Evolutionary conservation across 2,329 filamentous ascomycete species (phyloP).

Genomic region (Colletotrichum cuscutae): DNA sequence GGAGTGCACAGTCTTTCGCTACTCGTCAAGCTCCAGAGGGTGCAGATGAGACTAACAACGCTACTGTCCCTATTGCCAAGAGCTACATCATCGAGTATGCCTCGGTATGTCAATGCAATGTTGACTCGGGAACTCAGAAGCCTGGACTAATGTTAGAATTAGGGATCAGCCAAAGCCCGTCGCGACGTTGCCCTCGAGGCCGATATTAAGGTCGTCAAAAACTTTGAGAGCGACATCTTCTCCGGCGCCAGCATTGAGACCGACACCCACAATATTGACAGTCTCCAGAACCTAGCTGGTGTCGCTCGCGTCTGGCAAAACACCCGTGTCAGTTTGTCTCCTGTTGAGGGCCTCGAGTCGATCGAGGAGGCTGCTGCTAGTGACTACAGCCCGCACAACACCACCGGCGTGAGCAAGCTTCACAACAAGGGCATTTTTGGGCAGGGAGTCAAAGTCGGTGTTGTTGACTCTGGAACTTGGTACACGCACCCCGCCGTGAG

Average conservation of each 20-base stretch:
- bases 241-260: constrained; percentile 47
- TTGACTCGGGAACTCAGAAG: not conserved
- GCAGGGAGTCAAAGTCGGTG: constrained; percentile 49
- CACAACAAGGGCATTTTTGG: constrained; percentile 49
- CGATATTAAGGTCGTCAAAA: constrained; percentile 28
- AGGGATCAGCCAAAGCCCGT: constrained; percentile 28
- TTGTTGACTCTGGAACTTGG: constrained; percentile 52
- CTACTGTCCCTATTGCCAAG: constrained; percentile 25
- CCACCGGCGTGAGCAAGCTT: constrained; percentile 51
- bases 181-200: constrained; percentile 9
- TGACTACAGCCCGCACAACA: constrained; percentile 48
- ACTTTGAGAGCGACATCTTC: constrained; percentile 43
- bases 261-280: constrained; percentile 46
- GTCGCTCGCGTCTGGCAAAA: constrained; percentile 50
- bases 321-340: constrained; percentile 10
- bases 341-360: not conserved
- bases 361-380: constrained; percentile 36
- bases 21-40: constrained; percentile 15
- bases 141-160: not conserved
- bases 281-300: constrained; percentile 44
- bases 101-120: not conserved
- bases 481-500: constrained; percentile 50
- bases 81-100: constrained; percentile 35
- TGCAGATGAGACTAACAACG: constrained; percentile 10
- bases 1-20: not conserved